Conservation (phyloP, 768 basidiomycete species). For the Clitopilus hobsonii region DNA sequence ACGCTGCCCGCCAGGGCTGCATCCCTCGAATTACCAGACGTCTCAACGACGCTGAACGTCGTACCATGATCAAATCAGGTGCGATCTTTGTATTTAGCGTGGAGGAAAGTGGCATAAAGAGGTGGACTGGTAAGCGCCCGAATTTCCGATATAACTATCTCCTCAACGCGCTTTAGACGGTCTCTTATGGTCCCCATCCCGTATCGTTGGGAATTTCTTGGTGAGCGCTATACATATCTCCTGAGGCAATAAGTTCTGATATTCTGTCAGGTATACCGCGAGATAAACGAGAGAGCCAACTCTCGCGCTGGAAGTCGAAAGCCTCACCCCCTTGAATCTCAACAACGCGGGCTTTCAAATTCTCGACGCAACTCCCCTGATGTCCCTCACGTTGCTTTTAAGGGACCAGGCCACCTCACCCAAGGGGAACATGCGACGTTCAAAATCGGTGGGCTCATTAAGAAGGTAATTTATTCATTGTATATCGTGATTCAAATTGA, state of each 20-base stretch:
- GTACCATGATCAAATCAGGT: conserved; percentile 56
- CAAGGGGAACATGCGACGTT: conserved; percentile 52
- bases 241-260: background rate
- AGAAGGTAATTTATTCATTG: conserved; percentile 52
- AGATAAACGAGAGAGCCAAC: conserved; percentile 66
- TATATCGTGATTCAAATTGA: background rate
- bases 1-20: conserved; percentile 74
- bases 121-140: conserved; percentile 62
- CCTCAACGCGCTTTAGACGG: conserved; percentile 34
- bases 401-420: conserved; percentile 25
- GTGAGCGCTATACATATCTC: conserved; percentile 31
- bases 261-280: conserved; percentile 65
- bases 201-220: conserved; percentile 82
- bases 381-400: conserved; percentile 26
- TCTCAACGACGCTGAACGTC: conserved; percentile 76
- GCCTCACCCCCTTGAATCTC: conserved; percentile 47
- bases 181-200: conserved; percentile 76
- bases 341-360: conserved; percentile 26
- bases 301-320: conserved; percentile 49
- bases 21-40: conserved; percentile 82
- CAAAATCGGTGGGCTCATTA: conserved; percentile 71
- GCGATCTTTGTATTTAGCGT: conserved; percentile 88
- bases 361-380: conserved; percentile 36
- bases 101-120: conserved; percentile 82
- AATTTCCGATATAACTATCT: conserved; percentile 12